phyloP scores from a whole-genome alignment of 805 yeast species.

The Teunomyces funiuensis region DNA sequence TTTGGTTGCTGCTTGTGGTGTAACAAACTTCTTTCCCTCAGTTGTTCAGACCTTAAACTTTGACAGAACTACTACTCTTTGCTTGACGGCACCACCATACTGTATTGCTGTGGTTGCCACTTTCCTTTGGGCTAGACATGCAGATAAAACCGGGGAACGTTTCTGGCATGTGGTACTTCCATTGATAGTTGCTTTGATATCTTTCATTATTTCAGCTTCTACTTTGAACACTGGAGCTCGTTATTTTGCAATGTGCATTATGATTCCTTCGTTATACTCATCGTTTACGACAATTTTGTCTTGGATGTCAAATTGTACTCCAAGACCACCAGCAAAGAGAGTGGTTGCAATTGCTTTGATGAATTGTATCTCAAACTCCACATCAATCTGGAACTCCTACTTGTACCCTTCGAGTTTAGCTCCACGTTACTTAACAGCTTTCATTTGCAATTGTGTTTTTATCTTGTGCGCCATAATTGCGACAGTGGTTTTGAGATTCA shows the following conservation, averaged over 20 bases:
- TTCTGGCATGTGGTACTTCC: slow-evolving; percentile 50
- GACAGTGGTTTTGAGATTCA: slow-evolving; percentile 39
- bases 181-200: slow-evolving; percentile 38
- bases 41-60: slow-evolving; percentile 58
- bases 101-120: slow-evolving; percentile 50
- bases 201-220: slow-evolving; percentile 50
- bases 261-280: slow-evolving; percentile 57
- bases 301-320: slow-evolving; percentile 56
- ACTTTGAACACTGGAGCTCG: slow-evolving; percentile 56
- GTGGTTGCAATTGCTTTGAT: slow-evolving; percentile 57
- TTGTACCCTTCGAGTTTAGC: slow-evolving; percentile 45
- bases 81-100: slow-evolving; percentile 62
- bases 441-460: slow-evolving; percentile 49
- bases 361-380: slow-evolving; percentile 56
- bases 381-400: slow-evolving; percentile 57
- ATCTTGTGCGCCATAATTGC: slow-evolving; percentile 38
- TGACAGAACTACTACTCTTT: slow-evolving; percentile 48
- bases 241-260: slow-evolving; percentile 58
- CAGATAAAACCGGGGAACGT: slow-evolving; percentile 56
- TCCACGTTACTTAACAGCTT: slow-evolving; percentile 50
- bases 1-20: slow-evolving; percentile 60
- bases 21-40: slow-evolving; percentile 61
- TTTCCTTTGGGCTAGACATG: slow-evolving; percentile 54
- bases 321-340: slow-evolving; percentile 59
- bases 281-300: slow-evolving; percentile 52